Evolutionary conservation across 2,329 filamentous ascomycete genomes (phyloP), one percentile per base, ranked within the genome.

Genomic region (Cladosporium colombiae): DNA sequence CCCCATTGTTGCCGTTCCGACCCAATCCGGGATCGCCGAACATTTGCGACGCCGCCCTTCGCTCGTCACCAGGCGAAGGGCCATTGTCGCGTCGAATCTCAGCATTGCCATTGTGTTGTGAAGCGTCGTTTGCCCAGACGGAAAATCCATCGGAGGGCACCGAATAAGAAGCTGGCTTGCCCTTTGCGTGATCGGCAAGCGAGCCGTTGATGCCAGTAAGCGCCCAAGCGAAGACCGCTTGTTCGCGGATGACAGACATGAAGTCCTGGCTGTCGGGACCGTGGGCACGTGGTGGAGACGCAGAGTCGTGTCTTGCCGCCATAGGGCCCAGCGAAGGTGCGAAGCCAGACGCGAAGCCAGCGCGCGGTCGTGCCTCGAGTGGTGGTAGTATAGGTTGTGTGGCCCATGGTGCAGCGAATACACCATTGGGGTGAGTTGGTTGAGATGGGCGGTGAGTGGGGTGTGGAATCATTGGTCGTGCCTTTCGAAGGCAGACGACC

Each of bases 201-300:
- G 87, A 89, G 16, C 89, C 89, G 75, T 95, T 94, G 80, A 93
- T 93, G 25, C 91, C 91, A 27, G 88, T 87, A 13, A 94, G 79
- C 1, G 89, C 89, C 91, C 91, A 96, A 11, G 91, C 91, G 75
- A 96, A 95, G n/a, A 95, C 90, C 1, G 91, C 91, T 57, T 93
- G 90, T 63, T 95, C 91, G 65, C 90, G 88, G 70, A 96, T 96
- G 2, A 89, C 90, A 64, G 85, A 84, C 90, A 95, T 92, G 72
- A 95, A 87, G 63, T 88, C 84, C 29, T 87, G 83, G 56, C 83
- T 74, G 33, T 70, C 70, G 44, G 86, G 86, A n/a, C 85, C 85
- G 68, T 82, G 61, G 78, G 78, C 68, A 76, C 82, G 60, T 13
- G 67, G 62, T 37, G 62, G 68, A 33, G 68, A 67, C 58, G 60